Percentiles rank a stretch among this genome's conserved stretches.
Evolutionary conservation across 257 asterid genomes (phyloP).

Genomic region (Capsicum pubescens): DNA sequence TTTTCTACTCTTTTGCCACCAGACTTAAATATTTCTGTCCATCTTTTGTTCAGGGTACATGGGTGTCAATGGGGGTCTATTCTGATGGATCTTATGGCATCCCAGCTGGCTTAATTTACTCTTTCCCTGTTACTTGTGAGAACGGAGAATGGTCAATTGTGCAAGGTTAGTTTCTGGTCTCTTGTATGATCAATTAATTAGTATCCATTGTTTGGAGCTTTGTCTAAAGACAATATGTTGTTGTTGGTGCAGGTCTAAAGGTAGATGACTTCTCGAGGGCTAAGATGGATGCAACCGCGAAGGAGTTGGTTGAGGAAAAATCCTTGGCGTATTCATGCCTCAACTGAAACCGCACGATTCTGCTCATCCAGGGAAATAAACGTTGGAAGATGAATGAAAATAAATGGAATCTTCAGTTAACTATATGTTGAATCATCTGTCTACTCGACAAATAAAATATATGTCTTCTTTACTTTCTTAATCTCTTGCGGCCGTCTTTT

Average conservation of each 20-base stretch:
- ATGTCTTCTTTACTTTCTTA: not conserved
- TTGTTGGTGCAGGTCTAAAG: conserved; percentile 53
- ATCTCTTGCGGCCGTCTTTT: too few relatives aligned
- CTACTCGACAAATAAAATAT: not conserved
- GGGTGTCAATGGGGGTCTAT: conserved; percentile 91
- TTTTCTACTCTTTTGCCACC: not conserved
- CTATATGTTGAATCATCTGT: not conserved
- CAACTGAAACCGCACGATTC: conserved; percentile 27
- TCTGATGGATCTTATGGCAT: conserved; percentile 90
- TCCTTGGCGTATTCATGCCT: conserved; percentile 72
- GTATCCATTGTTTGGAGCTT: not conserved
- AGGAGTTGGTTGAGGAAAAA: conserved; percentile 74
- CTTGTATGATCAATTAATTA: not conserved
- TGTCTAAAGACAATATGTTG: not conserved
- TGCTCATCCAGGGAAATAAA: not conserved
- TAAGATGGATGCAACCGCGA: conserved; percentile 70
- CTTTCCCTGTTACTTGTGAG: conserved; percentile 81
- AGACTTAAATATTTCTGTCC: not conserved
- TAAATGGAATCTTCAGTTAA: not conserved
- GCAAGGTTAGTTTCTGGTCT: conserved; percentile 52
- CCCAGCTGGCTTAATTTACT: conserved; percentile 70
- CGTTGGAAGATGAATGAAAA: not conserved
- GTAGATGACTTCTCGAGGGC: conserved; percentile 72
- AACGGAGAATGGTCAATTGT: conserved; percentile 90
- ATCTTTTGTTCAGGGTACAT: conserved; percentile 54